These are phyloP conservation scores for Fremontodendron californicum DNA, from an alignment of 345 rosid genomes.

Conservation along the genomic window DNA sequence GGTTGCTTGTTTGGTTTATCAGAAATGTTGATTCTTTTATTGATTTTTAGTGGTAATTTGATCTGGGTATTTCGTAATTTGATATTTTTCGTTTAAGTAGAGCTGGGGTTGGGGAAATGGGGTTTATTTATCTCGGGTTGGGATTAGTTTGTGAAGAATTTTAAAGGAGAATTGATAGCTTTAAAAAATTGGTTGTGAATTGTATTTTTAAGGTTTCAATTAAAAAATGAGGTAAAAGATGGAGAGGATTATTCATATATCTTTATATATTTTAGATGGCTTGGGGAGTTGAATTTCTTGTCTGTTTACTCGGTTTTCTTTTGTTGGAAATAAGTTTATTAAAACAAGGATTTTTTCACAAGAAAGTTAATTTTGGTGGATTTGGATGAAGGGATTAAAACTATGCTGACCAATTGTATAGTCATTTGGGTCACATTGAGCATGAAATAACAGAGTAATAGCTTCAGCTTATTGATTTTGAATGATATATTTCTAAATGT, in stretches of 20 bases:
- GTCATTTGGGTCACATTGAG: background rate
- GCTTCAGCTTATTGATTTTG: background rate
- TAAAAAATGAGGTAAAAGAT: background rate
- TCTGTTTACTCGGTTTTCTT: background rate
- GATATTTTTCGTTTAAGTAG: background rate
- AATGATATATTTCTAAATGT: background rate
- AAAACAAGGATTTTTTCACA: background rate
- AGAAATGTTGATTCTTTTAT: background rate
- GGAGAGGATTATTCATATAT: background rate
- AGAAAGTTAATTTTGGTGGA: background rate
- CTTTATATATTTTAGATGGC: background rate
- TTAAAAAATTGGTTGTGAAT: background rate
- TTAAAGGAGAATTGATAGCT: background rate
- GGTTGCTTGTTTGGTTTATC: background rate
- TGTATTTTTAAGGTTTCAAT: background rate
- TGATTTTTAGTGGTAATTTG: background rate
- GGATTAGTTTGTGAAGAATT: background rate
- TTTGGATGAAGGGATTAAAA: background rate
- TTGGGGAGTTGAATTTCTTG: background rate
- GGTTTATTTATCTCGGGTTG: background rate
- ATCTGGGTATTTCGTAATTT: background rate
- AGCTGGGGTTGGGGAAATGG: background rate
- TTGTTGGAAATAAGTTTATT: background rate
- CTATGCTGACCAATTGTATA: background rate
- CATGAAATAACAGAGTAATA: background rate